Evolutionary conservation across 495 filamentous ascomycete genomes (phyloP), one percentile per base, ranked within the genome.

Genomic region (Tuber melanosporum): DNA sequence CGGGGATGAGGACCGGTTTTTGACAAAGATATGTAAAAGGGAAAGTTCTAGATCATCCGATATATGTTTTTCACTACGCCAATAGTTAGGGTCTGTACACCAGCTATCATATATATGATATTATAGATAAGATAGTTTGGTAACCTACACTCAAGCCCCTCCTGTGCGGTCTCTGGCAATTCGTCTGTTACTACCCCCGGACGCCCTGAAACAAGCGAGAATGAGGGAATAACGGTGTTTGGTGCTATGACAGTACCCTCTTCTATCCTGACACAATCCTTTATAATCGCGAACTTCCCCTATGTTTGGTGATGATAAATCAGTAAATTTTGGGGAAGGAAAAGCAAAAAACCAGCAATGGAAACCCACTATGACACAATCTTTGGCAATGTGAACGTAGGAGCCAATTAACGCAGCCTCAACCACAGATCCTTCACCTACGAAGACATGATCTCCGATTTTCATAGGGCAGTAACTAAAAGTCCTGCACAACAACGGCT

Each of bases 181-280:
- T 97, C 94, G 22, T 92, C 94, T 10, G 97, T 89, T 75, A 97
- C 91, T 71, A 92, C 86, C 6, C 91, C 94, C 5, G 94, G 94
- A 81, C 90, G 86, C 0, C 94, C 94, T 0, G 90, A 93, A 26
- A 99, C 94, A 69, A 98, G 88, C 81, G 89, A 91, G 85, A 93
- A 95, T 82, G 92, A 92, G 45, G 94, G 93, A 77, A 98, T 92
- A 19, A 98, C 93, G 91, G 96, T 97, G 74, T 92, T 91, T 22
- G 90, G 87, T 12, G 95, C 92, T 26, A 99, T 88, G 70, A 97
- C 91, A 8, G 91, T 89, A 17, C 91, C 92, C 78, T 96, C 92
- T 75, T 98, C 86, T 73, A 99, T 91, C 77, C 90, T 89, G 47
- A 93, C 92, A 84, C 91, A 93, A 83, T 98, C 95, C 85, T 97